Evolutionary conservation across 371 early-diverging fungal species (phyloP).

Genomic region (Phascolomyces articulosus): DNA sequence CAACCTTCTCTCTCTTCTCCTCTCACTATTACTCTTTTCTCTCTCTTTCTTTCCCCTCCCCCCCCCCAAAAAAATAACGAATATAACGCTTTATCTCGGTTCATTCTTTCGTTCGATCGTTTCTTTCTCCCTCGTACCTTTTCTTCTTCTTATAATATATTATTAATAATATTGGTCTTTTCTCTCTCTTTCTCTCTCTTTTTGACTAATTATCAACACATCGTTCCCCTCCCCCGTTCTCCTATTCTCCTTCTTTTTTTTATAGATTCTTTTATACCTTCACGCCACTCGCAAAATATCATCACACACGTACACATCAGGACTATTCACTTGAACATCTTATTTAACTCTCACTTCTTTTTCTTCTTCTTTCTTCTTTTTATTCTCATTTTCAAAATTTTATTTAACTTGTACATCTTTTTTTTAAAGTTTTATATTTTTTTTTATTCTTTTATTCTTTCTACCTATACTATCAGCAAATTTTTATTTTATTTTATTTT

Average conservation of each 20-base stretch:
- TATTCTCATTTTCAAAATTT: not conserved
- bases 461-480: too few relatives aligned
- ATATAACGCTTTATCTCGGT: too few relatives aligned
- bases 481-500: too few relatives aligned
- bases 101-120: too few relatives aligned
- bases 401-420: not conserved
- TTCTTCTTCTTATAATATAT: not conserved
- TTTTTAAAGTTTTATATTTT: not conserved
- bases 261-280: slow-evolving; percentile 1
- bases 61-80: not conserved
- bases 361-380: not conserved
- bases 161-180: not conserved
- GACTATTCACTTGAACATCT: not conserved
- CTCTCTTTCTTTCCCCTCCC: too few relatives aligned
- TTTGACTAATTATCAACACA: not conserved
- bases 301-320: not conserved
- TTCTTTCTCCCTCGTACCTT: not conserved
- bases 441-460: not conserved
- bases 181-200: not conserved
- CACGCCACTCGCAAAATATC: slow-evolving; percentile 2
- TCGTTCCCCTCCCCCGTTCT: not conserved
- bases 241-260: slow-evolving; percentile 4
- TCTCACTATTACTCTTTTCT: too few relatives aligned
- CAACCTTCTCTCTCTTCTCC: too few relatives aligned
- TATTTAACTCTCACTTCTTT: not conserved